phyloP scores from a whole-genome alignment of 495 filamentous ascomycete species.

The Aspergillus saccharolyticus region DNA sequence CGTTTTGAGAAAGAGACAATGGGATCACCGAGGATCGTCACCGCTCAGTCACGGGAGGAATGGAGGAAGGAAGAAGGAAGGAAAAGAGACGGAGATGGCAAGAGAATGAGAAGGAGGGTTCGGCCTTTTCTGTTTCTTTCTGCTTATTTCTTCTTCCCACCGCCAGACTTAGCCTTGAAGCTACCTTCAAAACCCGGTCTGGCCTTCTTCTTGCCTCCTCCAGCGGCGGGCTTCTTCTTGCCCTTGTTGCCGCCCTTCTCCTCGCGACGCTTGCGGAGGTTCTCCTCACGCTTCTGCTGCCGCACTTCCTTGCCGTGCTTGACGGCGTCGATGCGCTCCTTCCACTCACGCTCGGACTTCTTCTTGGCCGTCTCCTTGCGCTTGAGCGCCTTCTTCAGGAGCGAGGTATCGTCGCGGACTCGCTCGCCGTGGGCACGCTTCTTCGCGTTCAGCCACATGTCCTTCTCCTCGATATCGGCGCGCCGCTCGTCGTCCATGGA shows the following conservation, averaged over 20 bases:
- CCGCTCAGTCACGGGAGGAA: background rate
- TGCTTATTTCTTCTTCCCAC: constrained; percentile 36
- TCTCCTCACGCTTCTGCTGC: constrained; percentile 85
- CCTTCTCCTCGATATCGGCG: constrained; percentile 84
- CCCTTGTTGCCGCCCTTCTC: constrained; percentile 59
- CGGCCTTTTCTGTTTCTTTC: too few species aligned
- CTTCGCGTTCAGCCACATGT: constrained; percentile 86
- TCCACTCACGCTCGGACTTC: constrained; percentile 88
- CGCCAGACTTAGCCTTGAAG: constrained; percentile 57
- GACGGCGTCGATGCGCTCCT: constrained; percentile 70
- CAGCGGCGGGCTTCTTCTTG: constrained; percentile 39
- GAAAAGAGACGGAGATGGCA: background rate
- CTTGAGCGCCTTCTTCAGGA: constrained; percentile 93
- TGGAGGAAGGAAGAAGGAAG: background rate
- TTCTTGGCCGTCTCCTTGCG: constrained; percentile 83
- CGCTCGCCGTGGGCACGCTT: constrained; percentile 86
- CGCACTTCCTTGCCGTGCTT: constrained; percentile 68
- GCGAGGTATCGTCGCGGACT: constrained; percentile 77
- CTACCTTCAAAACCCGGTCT: constrained; percentile 91
- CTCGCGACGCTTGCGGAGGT: constrained; percentile 78
- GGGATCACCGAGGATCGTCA: background rate
- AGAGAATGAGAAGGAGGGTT: background rate
- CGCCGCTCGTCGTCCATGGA: constrained; percentile 71
- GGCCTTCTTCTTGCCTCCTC: constrained; percentile 55
- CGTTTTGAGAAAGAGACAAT: background rate